Evolutionary conservation across 2,329 filamentous ascomycete species (phyloP), one percentile per base, ranked within the genome.

Genomic region (Cyclaneusma minus): DNA sequence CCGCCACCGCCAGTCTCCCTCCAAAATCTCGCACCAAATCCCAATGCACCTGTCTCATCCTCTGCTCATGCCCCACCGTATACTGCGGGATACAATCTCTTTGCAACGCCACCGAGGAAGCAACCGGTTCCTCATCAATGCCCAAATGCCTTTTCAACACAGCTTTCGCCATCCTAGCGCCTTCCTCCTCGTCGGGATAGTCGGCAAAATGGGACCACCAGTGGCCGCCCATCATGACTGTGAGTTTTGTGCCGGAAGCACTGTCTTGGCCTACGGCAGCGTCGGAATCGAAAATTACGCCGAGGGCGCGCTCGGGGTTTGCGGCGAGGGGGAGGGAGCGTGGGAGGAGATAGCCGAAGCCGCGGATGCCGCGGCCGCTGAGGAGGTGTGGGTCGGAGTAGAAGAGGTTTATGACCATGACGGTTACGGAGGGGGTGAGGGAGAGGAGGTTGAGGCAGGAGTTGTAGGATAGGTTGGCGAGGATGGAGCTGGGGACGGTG

Each of bases 151-250:
- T 65, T 34, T 64, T 54, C 2, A 94, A 56, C 5, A 91, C 58
- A 2, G 58, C 51, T 34, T 68, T 66, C 17, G 85, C 83, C 64
- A 87, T 77, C 5, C 52, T 45, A 14, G 79, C 55, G 10, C 71
- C 83, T 37, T 79, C 64, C 9, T 73, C 58, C 34, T 73, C 62
- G 26, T 64, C 56, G 0, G 83, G 84, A 30, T 68, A 68, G 20
- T 58, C 54, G 23, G 37, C 43, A 56, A 64, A 71, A 31, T 58
- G 64, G 47, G 83, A 64, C 82, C 82, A 95, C 66, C 81, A 83
- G 53, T 94, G 84, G 2, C 89, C 89, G 32, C 89, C 89, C 30
- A 98, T 59, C 72, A 98, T 92, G 40, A 95, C 80, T 10, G 87
- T 93, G 28, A 95, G 53, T 49, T 92, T 93, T 9, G 83, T 92